A percentile compares a stretch with the other conserved stretches of the same genome.
Conservation (phyloP, 2,329 filamentous ascomycete species). For the Dactylellina parvicollis region DNA sequence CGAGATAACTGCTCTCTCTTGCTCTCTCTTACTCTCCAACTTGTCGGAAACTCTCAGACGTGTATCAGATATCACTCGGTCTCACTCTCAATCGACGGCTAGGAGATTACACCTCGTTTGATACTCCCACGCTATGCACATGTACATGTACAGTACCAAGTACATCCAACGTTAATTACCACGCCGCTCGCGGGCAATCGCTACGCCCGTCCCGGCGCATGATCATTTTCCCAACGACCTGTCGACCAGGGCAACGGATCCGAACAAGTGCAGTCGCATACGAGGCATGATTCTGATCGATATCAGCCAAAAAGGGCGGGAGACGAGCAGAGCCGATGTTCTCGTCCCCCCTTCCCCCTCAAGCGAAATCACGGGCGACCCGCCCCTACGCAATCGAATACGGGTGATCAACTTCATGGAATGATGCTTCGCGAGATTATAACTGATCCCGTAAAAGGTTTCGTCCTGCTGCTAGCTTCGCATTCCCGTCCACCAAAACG, state of each 20-base stretch:
- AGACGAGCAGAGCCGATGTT: background rate
- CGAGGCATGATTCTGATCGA: conserved; percentile 23
- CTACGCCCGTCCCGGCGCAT: background rate
- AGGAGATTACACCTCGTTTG: background rate
- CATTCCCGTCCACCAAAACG: background rate
- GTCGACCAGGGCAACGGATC: conserved; percentile 8
- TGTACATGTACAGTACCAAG: too few species aligned
- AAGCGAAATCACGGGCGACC: background rate
- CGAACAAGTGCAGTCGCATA: conserved; percentile 33
- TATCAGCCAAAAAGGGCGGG: conserved; percentile 12
- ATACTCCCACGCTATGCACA: background rate
- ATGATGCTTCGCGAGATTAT: conserved; percentile 15
- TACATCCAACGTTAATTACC: too few species aligned
- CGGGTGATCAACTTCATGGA: background rate
- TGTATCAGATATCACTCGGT: background rate
- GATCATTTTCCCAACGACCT: background rate
- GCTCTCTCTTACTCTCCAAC: conserved; percentile 16
- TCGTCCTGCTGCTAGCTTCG: background rate
- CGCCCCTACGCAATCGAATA: background rate
- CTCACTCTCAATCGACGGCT: conserved; percentile 25
- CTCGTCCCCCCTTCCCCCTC: background rate
- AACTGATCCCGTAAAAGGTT: background rate
- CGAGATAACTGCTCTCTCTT: conserved; percentile 26
- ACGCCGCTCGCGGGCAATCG: too few species aligned
- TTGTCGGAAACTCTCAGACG: background rate